Base-by-base conservation (phyloP, 164 flowering plant species). In the Chloranthus sessilifolius region DNA sequence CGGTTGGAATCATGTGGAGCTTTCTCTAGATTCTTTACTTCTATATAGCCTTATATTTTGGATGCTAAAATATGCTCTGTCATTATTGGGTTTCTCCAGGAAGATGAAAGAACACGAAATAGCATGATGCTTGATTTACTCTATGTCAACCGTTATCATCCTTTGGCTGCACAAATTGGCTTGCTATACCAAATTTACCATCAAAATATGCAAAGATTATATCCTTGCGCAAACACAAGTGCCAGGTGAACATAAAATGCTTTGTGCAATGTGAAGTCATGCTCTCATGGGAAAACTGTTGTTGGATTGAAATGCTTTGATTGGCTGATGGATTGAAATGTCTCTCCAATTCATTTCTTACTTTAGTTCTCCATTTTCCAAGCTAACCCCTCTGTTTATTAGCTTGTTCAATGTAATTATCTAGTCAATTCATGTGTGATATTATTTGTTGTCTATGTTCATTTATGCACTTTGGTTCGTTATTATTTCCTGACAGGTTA, bases 81-180 rank as follows among this genome's bases (percentile, higher is more conserved):
- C 40, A 24, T 31, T 3, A 38, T 57, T 43, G 8, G 28, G 20
- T 55, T 44, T 17, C 38, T 66, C 47, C 78, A 92, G 99, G 82
- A 59, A 39, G 92, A 86, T 66, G 99, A 92, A 68, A 73, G 35
- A 59, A 25, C 45, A 53, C 77, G 99, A 49, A 92, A 92, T 41
- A 74, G 90, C 44, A 71, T 74, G 62, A 79, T 84, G 95, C 44
- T 58, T 62, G 99, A 92, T 83, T 61, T 92, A 68, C 71, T 92
- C 8, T 92, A 76, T 65, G 82, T 82, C 1, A 55, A 64, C 68
- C 56, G 52, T 28, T 24, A 16, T 46, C 91, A 92, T 72, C 72
- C 81, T 23, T 64, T 92, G 72, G 77, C 89, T 42, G 25, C 33
- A 29, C 79, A 75, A 52, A 73, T 86, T 31, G 8, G 7, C 1